These are phyloP conservation scores for Teratosphaeria viscida DNA, from an alignment of 2,329 filamentous ascomycete species.

Conservation along the genomic window DNA sequence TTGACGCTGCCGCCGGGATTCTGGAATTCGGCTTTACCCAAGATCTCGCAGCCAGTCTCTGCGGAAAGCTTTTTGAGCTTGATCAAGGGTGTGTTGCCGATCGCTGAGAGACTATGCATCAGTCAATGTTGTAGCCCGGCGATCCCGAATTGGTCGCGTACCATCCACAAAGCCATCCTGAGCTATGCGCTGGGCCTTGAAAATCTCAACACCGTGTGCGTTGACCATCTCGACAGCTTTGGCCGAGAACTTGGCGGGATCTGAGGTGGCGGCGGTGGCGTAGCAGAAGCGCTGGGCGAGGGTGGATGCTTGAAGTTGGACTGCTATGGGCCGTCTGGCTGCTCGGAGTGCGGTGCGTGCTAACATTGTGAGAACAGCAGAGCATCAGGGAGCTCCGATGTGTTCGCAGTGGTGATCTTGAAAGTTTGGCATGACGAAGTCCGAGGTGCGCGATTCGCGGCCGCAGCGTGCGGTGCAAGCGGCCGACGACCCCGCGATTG, in stretches of 20 bases:
- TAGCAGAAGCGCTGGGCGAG: slow-evolving; percentile 11
- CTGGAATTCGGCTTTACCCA: slow-evolving; percentile 97
- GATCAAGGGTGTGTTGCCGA: slow-evolving; percentile 94
- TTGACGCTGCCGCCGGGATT: slow-evolving; percentile 96
- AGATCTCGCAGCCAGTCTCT: slow-evolving; percentile 83
- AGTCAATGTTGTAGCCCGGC: slow-evolving; percentile 8
- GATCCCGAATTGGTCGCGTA: slow-evolving; percentile 30
- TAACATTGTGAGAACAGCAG: slow-evolving; percentile 9
- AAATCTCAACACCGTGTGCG: slow-evolving; percentile 53
- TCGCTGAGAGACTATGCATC: slow-evolving; percentile 48
- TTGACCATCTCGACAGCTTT: slow-evolving; percentile 18
- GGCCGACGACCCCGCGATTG: background rate
- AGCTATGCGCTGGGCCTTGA: slow-evolving; percentile 68
- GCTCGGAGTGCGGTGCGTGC: slow-evolving; percentile 16
- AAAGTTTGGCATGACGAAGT: background rate
- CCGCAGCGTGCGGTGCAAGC: background rate
- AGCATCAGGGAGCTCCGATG: background rate
- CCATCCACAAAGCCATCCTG: slow-evolving; percentile 69
- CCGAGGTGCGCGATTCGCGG: background rate
- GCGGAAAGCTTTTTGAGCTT: slow-evolving; percentile 78
- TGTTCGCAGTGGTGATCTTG: background rate
- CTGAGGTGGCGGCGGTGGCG: slow-evolving; percentile 10
- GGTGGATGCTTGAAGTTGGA: background rate
- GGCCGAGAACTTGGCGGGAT: slow-evolving; percentile 9
- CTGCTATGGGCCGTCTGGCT: slow-evolving; percentile 11